A percentile compares a stretch with the other conserved stretches of the same genome.
Evolutionary conservation across 106 monocot species (phyloP).

Genomic region (Dactylorhiza incarnata): DNA sequence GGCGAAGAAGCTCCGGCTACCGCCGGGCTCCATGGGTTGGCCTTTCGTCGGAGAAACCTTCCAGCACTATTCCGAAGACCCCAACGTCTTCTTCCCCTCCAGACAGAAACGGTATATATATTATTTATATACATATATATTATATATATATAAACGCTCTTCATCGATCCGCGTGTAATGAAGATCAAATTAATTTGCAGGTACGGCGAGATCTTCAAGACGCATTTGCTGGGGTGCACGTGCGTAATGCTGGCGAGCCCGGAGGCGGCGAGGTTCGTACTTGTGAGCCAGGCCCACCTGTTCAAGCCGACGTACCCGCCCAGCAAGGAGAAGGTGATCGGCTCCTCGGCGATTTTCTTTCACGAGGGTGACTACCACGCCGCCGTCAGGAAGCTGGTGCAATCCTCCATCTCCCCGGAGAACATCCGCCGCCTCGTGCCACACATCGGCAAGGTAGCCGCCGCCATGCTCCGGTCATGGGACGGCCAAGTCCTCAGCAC

Average conservation of each 20-base stretch:
- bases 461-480: slow-evolving; percentile 28
- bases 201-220: slow-evolving; percentile 79
- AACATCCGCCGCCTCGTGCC: slow-evolving; percentile 35
- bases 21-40: slow-evolving; percentile 11
- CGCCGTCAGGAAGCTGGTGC: slow-evolving; percentile 42
- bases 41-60: slow-evolving; percentile 10
- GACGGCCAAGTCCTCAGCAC: slow-evolving; percentile 26
- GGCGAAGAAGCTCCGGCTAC: background rate
- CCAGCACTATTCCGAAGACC: slow-evolving; percentile 9
- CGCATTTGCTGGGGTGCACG: slow-evolving; percentile 50
- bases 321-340: slow-evolving; percentile 81
- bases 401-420: slow-evolving; percentile 37
- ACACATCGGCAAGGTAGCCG: slow-evolving; percentile 31
- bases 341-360: slow-evolving; percentile 74
- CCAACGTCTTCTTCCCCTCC: slow-evolving; percentile 10
- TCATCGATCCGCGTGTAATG: background rate
- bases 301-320: slow-evolving; percentile 73
- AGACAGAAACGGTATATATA: slow-evolving; percentile 28
- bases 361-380: slow-evolving; percentile 70
- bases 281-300: slow-evolving; percentile 45
- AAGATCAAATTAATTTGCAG: slow-evolving; percentile 3
- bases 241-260: slow-evolving; percentile 87
- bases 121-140: background rate
- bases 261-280: slow-evolving; percentile 72
- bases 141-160: background rate